phyloP scores from a whole-genome alignment of 1,284 basidiomycete species.

The Phenoliferia sp. region DNA sequence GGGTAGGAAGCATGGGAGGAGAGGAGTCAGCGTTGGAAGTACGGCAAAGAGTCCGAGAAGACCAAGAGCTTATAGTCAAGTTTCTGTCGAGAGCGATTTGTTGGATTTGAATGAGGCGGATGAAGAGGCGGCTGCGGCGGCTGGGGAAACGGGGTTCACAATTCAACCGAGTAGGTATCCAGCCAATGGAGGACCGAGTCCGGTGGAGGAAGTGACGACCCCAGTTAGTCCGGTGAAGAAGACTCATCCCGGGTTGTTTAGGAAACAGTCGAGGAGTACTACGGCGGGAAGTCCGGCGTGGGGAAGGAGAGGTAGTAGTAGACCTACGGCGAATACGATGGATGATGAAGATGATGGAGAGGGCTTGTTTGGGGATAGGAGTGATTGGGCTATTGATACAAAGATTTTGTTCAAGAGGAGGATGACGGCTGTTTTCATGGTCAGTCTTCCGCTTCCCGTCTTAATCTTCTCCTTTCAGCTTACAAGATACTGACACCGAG shows the following conservation, averaged over 20 bases:
- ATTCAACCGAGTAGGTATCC: neutral
- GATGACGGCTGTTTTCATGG: slow-evolving; percentile 81
- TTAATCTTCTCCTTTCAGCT: neutral
- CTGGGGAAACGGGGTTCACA: neutral
- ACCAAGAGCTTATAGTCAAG: neutral
- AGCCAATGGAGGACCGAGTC: neutral
- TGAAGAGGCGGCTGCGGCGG: neutral
- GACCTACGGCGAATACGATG: slow-evolving; percentile 33
- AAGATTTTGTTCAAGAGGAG: slow-evolving; percentile 86
- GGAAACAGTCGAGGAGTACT: slow-evolving; percentile 15
- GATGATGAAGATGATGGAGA: slow-evolving; percentile 30
- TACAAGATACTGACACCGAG: neutral
- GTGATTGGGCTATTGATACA: slow-evolving; percentile 81
- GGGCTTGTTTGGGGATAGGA: slow-evolving; percentile 63
- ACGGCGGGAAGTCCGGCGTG: slow-evolving; percentile 51
- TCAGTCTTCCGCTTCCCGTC: slow-evolving; percentile 13
- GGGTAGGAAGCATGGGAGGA: slow-evolving; percentile 31
- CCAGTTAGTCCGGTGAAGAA: neutral
- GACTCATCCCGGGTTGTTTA: neutral
- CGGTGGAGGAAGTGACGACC: neutral
- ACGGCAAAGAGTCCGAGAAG: neutral
- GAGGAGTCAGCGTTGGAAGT: slow-evolving; percentile 8
- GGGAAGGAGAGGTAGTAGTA: slow-evolving; percentile 49
- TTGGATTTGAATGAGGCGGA: slow-evolving; percentile 16
- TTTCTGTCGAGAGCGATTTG: slow-evolving; percentile 22